Conservation (phyloP, 1,139 yeast genomes). For the Candida sp. region DNA sequence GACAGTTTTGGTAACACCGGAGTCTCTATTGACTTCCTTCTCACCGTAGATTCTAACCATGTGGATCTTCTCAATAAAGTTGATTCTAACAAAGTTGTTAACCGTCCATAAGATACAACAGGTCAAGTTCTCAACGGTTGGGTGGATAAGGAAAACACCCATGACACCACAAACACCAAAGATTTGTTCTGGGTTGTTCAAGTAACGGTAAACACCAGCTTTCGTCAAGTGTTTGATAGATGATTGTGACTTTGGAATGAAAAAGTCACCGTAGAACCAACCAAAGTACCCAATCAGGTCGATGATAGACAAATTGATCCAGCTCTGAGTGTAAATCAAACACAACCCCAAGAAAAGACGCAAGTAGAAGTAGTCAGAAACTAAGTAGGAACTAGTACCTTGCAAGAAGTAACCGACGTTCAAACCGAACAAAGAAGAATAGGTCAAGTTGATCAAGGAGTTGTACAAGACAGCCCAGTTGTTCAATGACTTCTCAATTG, state of each 20-base stretch:
- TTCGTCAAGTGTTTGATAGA: slow-evolving; percentile 61
- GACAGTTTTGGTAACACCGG: slow-evolving; percentile 72
- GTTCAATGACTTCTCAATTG: slow-evolving; percentile 70
- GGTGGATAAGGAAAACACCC: slow-evolving; percentile 74
- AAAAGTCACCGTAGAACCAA: slow-evolving; percentile 92
- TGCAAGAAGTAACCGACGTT: slow-evolving; percentile 34
- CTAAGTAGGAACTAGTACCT: slow-evolving; percentile 20
- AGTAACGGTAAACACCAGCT: slow-evolving; percentile 84
- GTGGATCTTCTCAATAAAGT: slow-evolving; percentile 80
- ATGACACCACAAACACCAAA: slow-evolving; percentile 85
- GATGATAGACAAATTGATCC: slow-evolving; percentile 76
- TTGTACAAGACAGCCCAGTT: slow-evolving; percentile 83
- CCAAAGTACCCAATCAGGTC: slow-evolving; percentile 85
- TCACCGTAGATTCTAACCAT: slow-evolving; percentile 82
- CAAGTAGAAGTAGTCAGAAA: slow-evolving; percentile 53
- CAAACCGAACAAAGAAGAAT: slow-evolving; percentile 49
- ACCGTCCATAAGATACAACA: slow-evolving; percentile 72
- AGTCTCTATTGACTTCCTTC: slow-evolving; percentile 57
- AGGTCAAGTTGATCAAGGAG: slow-evolving; percentile 47
- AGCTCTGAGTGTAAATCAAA: slow-evolving; percentile 63
- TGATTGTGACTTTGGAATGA: slow-evolving; percentile 53
- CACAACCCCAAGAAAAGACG: slow-evolving; percentile 61
- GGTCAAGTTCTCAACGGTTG: slow-evolving; percentile 56
- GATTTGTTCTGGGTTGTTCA: slow-evolving; percentile 85
- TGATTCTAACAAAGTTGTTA: slow-evolving; percentile 68